Base-by-base conservation (phyloP, 495 filamentous ascomycete species). In the Coniosporium apollinis region DNA sequence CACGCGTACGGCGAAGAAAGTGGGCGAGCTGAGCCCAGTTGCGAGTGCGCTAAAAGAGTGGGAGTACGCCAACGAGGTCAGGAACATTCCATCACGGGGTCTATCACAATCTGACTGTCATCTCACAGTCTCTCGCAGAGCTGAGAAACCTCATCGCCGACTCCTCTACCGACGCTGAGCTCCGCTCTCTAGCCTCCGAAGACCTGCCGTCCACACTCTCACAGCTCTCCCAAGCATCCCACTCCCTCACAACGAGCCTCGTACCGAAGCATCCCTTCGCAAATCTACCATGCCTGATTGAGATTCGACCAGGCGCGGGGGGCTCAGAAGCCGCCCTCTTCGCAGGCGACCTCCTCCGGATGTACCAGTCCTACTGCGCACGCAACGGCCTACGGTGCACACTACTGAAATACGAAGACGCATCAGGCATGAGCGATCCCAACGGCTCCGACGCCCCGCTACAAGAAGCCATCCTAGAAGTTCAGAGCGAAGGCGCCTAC, bases 291-390 rank as follows among this genome's bases (percentile, higher is more conserved):
- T 94, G 87, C 45, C 62, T 97, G 24, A 54, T 97, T 24, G 89
- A 97, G 55, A 79, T 97, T 22, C 72, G 84, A 2, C 89, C 89
- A 4, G 89, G 89, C 2, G 84, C 82, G n/a, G 89, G 89, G 28
- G 89, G 89, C 11, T 74, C 77, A 40, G 89, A 97, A 54, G 87
- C 87, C 2, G 76, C 77, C 9, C 65, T 92, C 37, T 97, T 97
- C 44, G 83, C 85, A 22, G 76, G 72, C 29, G 76, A 94, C 43
- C 58, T 97, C 21, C 66, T 94, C 33, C 69, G 72, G 42, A 94
- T 97, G 89, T 97, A 97, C 52, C 70, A 70, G 42, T 54, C 61
- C 3, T 91, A 85, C 53, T 93, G 83, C 59, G 64, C 62, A 22
- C 55, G 66, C 5, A 65, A 68, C 19, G 71, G 72, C 3, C 64